Conservation (phyloP, 176 grass and related monocot genomes). For the Lolium rigidum region DNA sequence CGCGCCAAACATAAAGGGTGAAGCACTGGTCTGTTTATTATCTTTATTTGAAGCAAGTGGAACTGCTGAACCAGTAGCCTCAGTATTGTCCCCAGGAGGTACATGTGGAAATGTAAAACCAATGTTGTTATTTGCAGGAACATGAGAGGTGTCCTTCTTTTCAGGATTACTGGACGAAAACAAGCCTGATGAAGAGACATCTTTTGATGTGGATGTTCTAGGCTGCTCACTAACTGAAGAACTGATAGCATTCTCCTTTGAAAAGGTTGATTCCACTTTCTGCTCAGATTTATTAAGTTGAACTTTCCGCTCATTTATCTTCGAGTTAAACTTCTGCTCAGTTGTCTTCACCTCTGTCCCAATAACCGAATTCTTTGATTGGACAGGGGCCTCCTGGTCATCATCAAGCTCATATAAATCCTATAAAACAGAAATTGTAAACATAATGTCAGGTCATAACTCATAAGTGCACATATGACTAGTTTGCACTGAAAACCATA, state of each 20-base stretch:
- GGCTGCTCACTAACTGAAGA: constrained; percentile 24
- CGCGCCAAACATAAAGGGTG: constrained; percentile 45
- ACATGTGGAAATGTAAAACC: constrained; percentile 53
- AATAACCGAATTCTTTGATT: constrained; percentile 28
- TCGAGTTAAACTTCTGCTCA: constrained; percentile 37
- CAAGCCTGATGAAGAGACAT: constrained; percentile 32
- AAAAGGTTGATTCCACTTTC: constrained; percentile 40
- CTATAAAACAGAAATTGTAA: constrained; percentile 37
- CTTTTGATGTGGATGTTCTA: constrained; percentile 36
- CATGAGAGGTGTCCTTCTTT: constrained; percentile 34
- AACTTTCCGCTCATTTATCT: constrained; percentile 41
- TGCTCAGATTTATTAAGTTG: constrained; percentile 35
- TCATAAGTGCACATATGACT: background rate
- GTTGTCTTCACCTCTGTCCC: constrained; percentile 37
- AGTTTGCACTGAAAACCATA: constrained; percentile 11
- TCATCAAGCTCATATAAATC: constrained; percentile 58
- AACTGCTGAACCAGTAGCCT: constrained; percentile 29
- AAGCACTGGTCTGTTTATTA: constrained; percentile 19
- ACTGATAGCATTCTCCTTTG: constrained; percentile 31
- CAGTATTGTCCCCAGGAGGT: background rate
- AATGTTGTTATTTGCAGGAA: constrained; percentile 35
- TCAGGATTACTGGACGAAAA: constrained; percentile 47
- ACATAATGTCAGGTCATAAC: background rate
- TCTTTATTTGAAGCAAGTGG: constrained; percentile 45
- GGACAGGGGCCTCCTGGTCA: constrained; percentile 42